phyloP scores from a whole-genome alignment of 2,329 filamentous ascomycete species.

The Coleophoma eucalyptorum region DNA sequence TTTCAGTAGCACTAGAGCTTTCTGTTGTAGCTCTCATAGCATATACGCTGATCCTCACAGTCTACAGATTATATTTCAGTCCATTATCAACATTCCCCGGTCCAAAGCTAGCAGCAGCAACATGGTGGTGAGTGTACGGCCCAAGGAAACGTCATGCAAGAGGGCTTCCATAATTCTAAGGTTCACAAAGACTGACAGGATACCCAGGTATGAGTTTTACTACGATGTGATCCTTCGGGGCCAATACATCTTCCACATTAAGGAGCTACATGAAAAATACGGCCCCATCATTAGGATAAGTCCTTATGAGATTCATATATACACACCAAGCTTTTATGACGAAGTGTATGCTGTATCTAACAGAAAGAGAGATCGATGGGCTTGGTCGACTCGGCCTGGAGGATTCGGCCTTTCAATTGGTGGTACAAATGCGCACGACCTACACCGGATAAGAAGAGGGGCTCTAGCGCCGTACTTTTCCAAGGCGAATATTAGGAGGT shows the following conservation, averaged over 20 bases:
- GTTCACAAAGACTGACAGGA: too few species aligned
- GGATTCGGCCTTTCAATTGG: conserved; percentile 5
- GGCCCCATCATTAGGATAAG: conserved; percentile 33
- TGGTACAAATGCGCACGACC: conserved; percentile 6
- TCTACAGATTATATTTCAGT: conserved; percentile 20
- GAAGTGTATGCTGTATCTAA: conserved; percentile 29
- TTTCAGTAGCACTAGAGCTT: too few species aligned
- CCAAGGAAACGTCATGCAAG: too few species aligned
- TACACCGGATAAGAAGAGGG: conserved; percentile 6
- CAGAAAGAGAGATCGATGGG: conserved; percentile 9
- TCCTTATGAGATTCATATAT: conserved; percentile 35
- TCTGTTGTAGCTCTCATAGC: neutral
- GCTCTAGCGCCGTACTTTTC: conserved; percentile 10
- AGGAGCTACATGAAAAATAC: conserved; percentile 37
- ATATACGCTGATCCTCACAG: conserved; percentile 2
- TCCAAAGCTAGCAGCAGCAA: conserved; percentile 25
- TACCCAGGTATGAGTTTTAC: conserved; percentile 22
- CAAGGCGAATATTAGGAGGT: conserved; percentile 1
- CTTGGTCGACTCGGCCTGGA: conserved; percentile 8
- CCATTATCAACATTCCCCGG: conserved; percentile 18
- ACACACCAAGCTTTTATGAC: conserved; percentile 30
- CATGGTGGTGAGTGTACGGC: conserved; percentile 6
- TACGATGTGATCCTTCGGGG: conserved; percentile 38
- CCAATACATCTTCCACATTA: conserved; percentile 38
- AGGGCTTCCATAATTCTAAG: too few species aligned